These are phyloP conservation scores for Trichophyton simii DNA, from an alignment of 2,329 filamentous ascomycete species.

Conservation along the genomic window DNA sequence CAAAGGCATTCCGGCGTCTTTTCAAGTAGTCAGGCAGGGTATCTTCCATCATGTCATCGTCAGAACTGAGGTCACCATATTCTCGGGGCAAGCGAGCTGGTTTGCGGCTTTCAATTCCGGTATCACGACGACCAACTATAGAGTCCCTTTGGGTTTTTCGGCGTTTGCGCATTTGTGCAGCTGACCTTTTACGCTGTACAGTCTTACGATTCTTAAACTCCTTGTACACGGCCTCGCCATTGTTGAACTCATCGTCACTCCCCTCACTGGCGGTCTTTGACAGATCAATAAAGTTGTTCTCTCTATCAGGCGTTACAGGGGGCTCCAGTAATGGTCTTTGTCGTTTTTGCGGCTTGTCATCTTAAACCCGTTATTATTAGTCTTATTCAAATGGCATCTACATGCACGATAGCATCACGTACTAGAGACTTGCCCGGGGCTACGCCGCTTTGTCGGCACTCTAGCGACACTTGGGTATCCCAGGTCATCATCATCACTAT, in stretches of 20 bases:
- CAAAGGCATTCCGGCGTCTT: conserved; percentile 56
- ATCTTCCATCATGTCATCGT: conserved; percentile 45
- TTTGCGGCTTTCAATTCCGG: conserved; percentile 19
- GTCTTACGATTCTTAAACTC: conserved; percentile 51
- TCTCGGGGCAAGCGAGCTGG: conserved; percentile 26
- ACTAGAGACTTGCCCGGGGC: not conserved
- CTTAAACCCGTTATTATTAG: not conserved
- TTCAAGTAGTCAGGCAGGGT: conserved; percentile 61
- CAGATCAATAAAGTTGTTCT: conserved; percentile 8
- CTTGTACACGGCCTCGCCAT: conserved; percentile 41
- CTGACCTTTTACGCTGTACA: conserved; percentile 40
- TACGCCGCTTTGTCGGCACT: not conserved
- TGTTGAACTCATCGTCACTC: conserved; percentile 24
- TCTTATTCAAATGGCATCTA: not conserved
- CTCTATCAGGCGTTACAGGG: not conserved
- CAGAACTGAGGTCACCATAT: conserved; percentile 38
- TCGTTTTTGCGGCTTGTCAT: not conserved
- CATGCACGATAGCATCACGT: not conserved
- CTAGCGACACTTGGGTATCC: conserved; percentile 20
- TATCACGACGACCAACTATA: conserved; percentile 24
- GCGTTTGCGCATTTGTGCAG: conserved; percentile 36
- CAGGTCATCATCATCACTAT: conserved; percentile 31
- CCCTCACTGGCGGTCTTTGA: conserved; percentile 20
- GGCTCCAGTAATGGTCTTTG: not conserved
- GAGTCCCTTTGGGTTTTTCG: conserved; percentile 35